Evolutionary conservation across 306 rosid species (phyloP), one percentile per base, ranked within the genome.

Genomic region (Cucurbita ficifolia): DNA sequence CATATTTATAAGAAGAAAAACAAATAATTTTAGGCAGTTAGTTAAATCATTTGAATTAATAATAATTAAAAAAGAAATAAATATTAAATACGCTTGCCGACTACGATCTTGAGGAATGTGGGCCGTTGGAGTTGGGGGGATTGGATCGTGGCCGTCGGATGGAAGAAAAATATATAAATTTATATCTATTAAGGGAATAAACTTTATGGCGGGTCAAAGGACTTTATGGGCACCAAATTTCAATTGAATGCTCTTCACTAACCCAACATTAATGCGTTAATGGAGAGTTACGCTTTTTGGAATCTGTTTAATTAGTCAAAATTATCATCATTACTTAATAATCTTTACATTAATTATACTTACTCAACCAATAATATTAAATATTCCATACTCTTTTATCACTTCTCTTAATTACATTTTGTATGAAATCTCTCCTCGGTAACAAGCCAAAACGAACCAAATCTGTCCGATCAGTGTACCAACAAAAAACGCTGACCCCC

Each of bases 161-260:
- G 21, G 12, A 38, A 55, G 12, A 14, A 60, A 1, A 14, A 59
- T 10, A 58, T 10, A 12, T 0, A 57, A 3, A 17, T 2, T 0
- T 8, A 58, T 56, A 22, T 22, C 5, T 29, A 29, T 59, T 17
- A 62, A 62, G 70, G 48, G 21, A 38, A 64, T 8, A 64, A 64
- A 22, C 75, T 70, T 70, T 50, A 70, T 70, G 75, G 60, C 61
- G 75, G 60, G 75, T 49, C 60, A 51, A 72, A 54, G 8, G 76
- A 14, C 33, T 17, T 71, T 52, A 52, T 52, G 59, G 49, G 49
- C 75, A 72, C 17, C 49, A 51, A 51, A 35, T 38, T 35, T 53
- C 64, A 72, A 51, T 39, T 33, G 7, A 57, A 72, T 72, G 76
- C 76, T 53, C 76, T 72, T 72, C 76, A 72, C 76, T 72, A 72